Conservation (phyloP, 2,329 filamentous ascomycete species). For the Ascochyta clinopodiicola region DNA sequence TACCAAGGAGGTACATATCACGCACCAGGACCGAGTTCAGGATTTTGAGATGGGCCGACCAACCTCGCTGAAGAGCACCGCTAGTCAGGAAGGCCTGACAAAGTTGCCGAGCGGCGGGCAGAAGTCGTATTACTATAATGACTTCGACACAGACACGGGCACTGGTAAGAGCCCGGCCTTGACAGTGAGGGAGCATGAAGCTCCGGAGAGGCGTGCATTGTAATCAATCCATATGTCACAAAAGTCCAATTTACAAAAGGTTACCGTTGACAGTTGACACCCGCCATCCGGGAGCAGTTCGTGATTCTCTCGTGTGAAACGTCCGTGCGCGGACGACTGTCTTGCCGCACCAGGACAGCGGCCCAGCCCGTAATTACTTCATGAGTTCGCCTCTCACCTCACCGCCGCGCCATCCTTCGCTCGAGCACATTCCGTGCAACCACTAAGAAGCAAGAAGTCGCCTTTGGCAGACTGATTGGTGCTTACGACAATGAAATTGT, state of each 20-base stretch:
- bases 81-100: constrained; percentile 32
- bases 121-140: constrained; percentile 16
- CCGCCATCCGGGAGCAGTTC: constrained; percentile 6
- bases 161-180: constrained; percentile 4
- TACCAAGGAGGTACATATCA: constrained; percentile 43
- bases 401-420: constrained; percentile 11
- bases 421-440: not conserved
- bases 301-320: constrained; percentile 1
- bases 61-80: constrained; percentile 28
- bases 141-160: constrained; percentile 17
- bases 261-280: not conserved
- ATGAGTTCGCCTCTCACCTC: constrained; percentile 6
- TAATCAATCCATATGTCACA: not conserved
- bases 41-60: constrained; percentile 29
- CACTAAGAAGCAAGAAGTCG: constrained; percentile 7
- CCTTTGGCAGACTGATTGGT: constrained; percentile 17
- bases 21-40: constrained; percentile 28
- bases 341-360: constrained; percentile 14
- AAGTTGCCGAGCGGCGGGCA: constrained; percentile 15
- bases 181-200: constrained; percentile 1
- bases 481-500: constrained; percentile 1
- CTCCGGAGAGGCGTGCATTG: not conserved
- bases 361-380: constrained; percentile 6
- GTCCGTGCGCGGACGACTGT: constrained; percentile 20
- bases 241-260: not conserved